Evolutionary conservation across 2,329 filamentous ascomycete genomes (phyloP), one percentile per base, ranked within the genome.

Genomic region (Phialocephala sp.): DNA sequence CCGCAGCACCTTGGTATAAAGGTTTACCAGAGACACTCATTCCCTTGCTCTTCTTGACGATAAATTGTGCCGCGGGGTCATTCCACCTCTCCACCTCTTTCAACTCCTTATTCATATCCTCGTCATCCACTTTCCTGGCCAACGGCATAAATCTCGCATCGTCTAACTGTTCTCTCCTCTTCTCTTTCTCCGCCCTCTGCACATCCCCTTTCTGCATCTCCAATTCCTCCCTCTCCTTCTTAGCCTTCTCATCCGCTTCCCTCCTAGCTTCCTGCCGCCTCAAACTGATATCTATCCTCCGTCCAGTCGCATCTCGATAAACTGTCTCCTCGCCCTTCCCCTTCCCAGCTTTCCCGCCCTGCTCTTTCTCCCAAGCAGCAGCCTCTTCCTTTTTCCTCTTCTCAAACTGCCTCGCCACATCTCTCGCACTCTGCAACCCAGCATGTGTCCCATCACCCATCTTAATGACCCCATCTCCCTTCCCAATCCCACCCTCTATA

Each of bases 271-370:
- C 93, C 22, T 93, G 94, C 27, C 94, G 87, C 78, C 92, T 93
- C 91, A 97, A 92, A 20, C 90, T 89, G 27, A 98, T 87, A 75
- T 99, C 97, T 69, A 99, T 94, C 63, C 97, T 89, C n/a, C 94
- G 87, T 14, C 95, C 95, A 2, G 91, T 95, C 12, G 96, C 95
- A 79, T 99, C 95, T 72, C 95, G 91, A 77, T 98, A 97, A 27
- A 97, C 93, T 0, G 94, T 97, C 79, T 97, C 93, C 73, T 90
- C 85, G 37, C 86, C 85, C 64, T 79, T 76, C 0, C 82, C 79
- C 47, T 77, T 77, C 68, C 77, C 80, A 65, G 80, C 82, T 39
- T 79, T 76, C 47, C 65, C 71, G 20, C 72, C 76, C 71, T 72
- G 71, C 77, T 79, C 68, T 69, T 73, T 69, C 66, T 83, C 80